Conservation (phyloP, 192 early-diverging fungal genomes). For the Cladochytrium replicatum region DNA sequence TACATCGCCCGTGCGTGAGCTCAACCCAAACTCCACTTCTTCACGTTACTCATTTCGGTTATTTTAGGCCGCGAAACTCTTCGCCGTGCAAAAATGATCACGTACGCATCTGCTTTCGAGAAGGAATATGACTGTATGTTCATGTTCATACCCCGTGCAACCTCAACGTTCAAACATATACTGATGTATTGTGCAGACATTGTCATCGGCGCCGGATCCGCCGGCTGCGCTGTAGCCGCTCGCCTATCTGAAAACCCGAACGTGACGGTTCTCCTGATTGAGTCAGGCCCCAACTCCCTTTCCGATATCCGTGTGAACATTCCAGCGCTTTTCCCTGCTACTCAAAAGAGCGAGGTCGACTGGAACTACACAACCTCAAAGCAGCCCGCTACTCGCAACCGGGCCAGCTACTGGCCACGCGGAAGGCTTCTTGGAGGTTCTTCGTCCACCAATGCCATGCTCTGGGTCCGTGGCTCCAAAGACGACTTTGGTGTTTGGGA, state of each 20-base stretch:
- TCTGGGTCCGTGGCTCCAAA: slow-evolving; percentile 11
- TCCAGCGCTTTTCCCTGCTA: slow-evolving; percentile 3
- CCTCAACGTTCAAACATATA: too few relatives aligned
- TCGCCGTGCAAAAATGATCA: too few relatives aligned
- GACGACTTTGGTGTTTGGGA: slow-evolving; percentile 11
- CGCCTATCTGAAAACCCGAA: slow-evolving; percentile 29
- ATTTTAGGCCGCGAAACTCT: too few relatives aligned
- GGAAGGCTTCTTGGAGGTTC: slow-evolving; percentile 6
- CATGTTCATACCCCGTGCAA: too few relatives aligned
- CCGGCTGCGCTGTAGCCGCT: slow-evolving; percentile 25
- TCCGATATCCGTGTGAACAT: slow-evolving; percentile 14
- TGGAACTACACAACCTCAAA: slow-evolving; percentile 8
- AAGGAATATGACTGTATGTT: too few relatives aligned
- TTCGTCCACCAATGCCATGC: slow-evolving; percentile 5
- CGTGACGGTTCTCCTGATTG: slow-evolving; percentile 31
- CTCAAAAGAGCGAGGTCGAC: slow-evolving; percentile 6
- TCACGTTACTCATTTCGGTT: too few relatives aligned
- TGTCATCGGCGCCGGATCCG: slow-evolving; percentile 28
- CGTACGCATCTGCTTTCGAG: too few relatives aligned
- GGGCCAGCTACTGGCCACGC: slow-evolving; percentile 6
- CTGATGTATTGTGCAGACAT: too few relatives aligned
- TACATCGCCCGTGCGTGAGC: too few relatives aligned
- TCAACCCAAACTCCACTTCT: too few relatives aligned
- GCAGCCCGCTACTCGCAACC: background rate
- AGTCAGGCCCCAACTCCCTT: slow-evolving; percentile 23